Evolutionary conservation across 805 yeast genomes (phyloP).

Genomic region (Pichia deserticola): DNA sequence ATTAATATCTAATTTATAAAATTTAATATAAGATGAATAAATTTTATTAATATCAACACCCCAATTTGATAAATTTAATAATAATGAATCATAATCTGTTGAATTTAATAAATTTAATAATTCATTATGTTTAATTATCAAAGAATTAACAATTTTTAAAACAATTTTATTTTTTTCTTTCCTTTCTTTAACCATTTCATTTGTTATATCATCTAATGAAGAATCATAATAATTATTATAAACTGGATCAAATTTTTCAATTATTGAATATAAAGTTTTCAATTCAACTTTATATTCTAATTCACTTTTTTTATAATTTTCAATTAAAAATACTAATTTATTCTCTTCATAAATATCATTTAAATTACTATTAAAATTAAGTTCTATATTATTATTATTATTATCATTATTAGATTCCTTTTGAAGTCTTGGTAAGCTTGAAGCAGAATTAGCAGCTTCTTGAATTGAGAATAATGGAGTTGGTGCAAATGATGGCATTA

Average conservation of each 20-base stretch:
- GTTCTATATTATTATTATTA: too few species aligned
- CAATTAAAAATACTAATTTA: slow-evolving; percentile 6
- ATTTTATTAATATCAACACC: slow-evolving; percentile 11
- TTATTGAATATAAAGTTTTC: slow-evolving; percentile 14
- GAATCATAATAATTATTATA: slow-evolving; percentile 25
- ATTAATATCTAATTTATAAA: slow-evolving; percentile 17
- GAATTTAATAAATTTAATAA: slow-evolving; percentile 10
- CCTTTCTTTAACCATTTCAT: slow-evolving; percentile 16
- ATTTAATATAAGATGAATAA: slow-evolving; percentile 18
- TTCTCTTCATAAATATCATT: background rate
- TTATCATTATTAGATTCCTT: background rate
- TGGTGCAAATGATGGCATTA: slow-evolving; percentile 3
- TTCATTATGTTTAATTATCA: slow-evolving; percentile 16
- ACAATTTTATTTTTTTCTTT: slow-evolving; percentile 16
- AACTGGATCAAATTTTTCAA: slow-evolving; percentile 22
- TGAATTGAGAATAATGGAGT: slow-evolving; percentile 20
- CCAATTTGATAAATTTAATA: slow-evolving; percentile 22
- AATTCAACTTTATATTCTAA: slow-evolving; percentile 16
- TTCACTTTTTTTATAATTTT: slow-evolving; percentile 16
- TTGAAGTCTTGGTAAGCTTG: slow-evolving; percentile 3
- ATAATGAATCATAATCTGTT: slow-evolving; percentile 10
- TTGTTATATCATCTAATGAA: slow-evolving; percentile 20
- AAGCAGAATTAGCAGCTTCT: slow-evolving; percentile 12
- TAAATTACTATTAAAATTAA: too few species aligned
- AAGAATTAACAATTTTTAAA: slow-evolving; percentile 9